These are phyloP conservation scores for Phascolomyces articulosus DNA, from an alignment of 371 early-diverging fungal genomes.

Conservation along the genomic window DNA sequence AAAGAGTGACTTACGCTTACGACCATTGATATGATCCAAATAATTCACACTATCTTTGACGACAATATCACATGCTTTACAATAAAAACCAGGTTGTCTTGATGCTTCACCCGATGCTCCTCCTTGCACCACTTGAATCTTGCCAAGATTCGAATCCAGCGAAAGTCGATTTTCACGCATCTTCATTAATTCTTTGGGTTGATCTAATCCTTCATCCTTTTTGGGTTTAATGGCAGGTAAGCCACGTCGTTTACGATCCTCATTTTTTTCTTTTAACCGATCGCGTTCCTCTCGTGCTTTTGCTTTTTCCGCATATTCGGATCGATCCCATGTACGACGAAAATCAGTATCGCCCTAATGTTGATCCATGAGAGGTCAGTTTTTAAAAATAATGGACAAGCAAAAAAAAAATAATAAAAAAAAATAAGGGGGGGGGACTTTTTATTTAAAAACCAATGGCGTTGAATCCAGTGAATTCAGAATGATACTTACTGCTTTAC, in stretches of 20 bases:
- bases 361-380: too few relatives aligned
- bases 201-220: constrained; percentile 20
- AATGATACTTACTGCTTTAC: constrained; percentile 19
- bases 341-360: constrained; percentile 57
- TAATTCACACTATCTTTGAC: constrained; percentile 87
- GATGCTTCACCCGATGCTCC: constrained; percentile 46
- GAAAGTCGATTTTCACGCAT: constrained; percentile 61
- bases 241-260: constrained; percentile 42
- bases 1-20: constrained; percentile 64
- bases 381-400: too few relatives aligned
- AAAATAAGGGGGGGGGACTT: neutral
- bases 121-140: constrained; percentile 78
- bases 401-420: too few relatives aligned
- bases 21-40: constrained; percentile 91
- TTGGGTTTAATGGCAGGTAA: constrained; percentile 37
- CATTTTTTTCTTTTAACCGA: constrained; percentile 37
- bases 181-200: constrained; percentile 35
- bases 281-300: constrained; percentile 48
- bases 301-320: constrained; percentile 60
- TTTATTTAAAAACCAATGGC: too few relatives aligned
- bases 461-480: too few relatives aligned
- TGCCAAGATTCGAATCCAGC: constrained; percentile 78
- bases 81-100: constrained; percentile 90
- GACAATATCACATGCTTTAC: constrained; percentile 85
- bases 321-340: constrained; percentile 69